Evolutionary conservation across 495 filamentous ascomycete genomes (phyloP), one percentile per base, ranked within the genome.

Genomic region (Xylaria scruposa): DNA sequence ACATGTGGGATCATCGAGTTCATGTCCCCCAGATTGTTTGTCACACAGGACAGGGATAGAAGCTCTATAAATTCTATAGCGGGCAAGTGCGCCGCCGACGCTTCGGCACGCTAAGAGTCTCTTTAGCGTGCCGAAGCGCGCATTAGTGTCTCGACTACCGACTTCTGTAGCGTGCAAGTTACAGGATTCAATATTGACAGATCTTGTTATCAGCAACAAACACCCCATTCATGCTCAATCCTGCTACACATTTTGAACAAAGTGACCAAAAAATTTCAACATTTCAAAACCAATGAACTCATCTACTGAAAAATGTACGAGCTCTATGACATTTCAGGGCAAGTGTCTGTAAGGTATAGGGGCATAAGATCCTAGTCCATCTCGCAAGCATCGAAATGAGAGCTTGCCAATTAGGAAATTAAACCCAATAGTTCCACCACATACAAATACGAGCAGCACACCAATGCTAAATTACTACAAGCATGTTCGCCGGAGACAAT

Each of bases 331-430:
- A 21, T 29, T 54, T 15, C 29, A 7, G 26, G 13, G 29, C 31
- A 58, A 38, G 10, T 17, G 58, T 60, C 31, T 0, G 29, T 36
- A 4, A 19, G 38, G 21, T 36, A 60, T 38, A 38, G 58, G 58
- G 58, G 31, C 31, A n/a, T 4, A 60, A 9, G 33, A 60, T 31
- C 7, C 29, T 31, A 58, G 17, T 17, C 46, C 5, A 36, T 12
- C 6, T 24, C 1, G 5, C 31, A n/a, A 8, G 38, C 17, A 62
- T 42, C 36, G 33, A 62, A 62, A 62, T 62, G 36, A 42, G 33
- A 36, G 19, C 21, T 24, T 62, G n/a, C 21, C n/a, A 62, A 21
- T 42, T 38, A 42, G n/a, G 59, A 62, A 62, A 62, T 42, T 62
- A 66, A 21, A 51, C 17, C 13, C 44, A 66, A 12, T 21, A 54